Evolutionary conservation across 2,329 filamentous ascomycete genomes (phyloP).

Genomic region (Fusarium redolens): DNA sequence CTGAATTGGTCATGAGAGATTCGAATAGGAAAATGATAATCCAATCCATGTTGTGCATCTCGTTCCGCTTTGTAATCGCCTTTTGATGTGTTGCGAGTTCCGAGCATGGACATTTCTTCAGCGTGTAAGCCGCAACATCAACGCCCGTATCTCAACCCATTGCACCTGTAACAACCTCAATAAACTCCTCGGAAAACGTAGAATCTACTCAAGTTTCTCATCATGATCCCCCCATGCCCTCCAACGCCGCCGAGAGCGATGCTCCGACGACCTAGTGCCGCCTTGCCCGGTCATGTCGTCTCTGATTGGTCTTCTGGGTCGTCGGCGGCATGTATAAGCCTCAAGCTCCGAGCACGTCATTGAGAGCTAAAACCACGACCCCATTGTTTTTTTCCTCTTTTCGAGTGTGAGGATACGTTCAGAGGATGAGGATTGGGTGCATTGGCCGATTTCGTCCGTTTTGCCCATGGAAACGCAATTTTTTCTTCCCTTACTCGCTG

Average conservation of each 20-base stretch:
- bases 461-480: constrained; percentile 41
- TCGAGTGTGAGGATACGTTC: constrained; percentile 29
- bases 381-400: constrained; percentile 42
- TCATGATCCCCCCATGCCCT: constrained; percentile 24
- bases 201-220: not conserved
- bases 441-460: constrained; percentile 40
- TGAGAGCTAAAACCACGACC: constrained; percentile 44
- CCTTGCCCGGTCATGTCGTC: constrained; percentile 7
- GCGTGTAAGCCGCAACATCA: not conserved
- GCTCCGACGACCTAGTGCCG: constrained; percentile 43
- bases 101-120: not conserved
- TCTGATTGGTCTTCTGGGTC: constrained; percentile 43
- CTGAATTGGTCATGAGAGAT: constrained; percentile 7
- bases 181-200: constrained; percentile 7
- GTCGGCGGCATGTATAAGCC: constrained; percentile 47
- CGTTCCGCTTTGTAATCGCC: not conserved
- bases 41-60: constrained; percentile 12
- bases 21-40: constrained; percentile 12
- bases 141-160: not conserved
- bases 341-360: constrained; percentile 52
- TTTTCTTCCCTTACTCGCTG: constrained; percentile 29
- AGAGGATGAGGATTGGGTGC: constrained; percentile 19
- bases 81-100: not conserved
- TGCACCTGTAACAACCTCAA: not conserved
- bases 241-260: constrained; percentile 41